These are phyloP conservation scores for Venustampulla echinocandica DNA, from an alignment of 495 filamentous ascomycete species.

Conservation along the genomic window DNA sequence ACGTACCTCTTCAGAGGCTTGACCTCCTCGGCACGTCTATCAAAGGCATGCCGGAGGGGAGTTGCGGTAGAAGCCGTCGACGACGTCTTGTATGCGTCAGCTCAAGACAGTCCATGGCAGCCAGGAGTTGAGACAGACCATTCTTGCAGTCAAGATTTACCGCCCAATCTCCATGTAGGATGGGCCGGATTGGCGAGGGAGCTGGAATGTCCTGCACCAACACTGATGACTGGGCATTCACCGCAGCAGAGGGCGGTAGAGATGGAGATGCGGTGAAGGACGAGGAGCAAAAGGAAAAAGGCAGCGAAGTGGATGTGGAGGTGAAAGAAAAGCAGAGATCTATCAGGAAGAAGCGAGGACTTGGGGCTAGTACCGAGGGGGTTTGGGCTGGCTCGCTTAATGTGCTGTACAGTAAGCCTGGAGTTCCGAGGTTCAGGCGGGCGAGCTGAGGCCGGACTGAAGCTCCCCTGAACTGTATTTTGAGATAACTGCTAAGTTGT, in stretches of 20 bases:
- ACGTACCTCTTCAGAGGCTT: constrained; percentile 86
- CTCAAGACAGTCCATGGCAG: neutral
- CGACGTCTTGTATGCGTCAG: constrained; percentile 16
- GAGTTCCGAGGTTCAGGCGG: neutral
- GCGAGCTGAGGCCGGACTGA: no score
- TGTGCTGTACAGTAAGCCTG: no score
- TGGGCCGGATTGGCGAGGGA: neutral
- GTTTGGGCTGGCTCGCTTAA: no score
- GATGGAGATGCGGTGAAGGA: constrained; percentile 1
- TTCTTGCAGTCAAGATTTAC: constrained; percentile 12
- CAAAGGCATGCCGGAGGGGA: constrained; percentile 42
- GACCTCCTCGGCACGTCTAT: constrained; percentile 73
- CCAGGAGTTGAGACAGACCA: constrained; percentile 13
- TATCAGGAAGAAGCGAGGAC: no score
- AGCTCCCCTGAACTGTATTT: neutral
- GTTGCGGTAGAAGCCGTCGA: constrained; percentile 25
- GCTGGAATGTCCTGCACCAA: constrained; percentile 22
- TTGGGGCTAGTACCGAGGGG: no score
- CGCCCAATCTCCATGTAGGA: constrained; percentile 18
- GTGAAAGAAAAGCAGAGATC: no score
- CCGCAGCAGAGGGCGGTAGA: neutral
- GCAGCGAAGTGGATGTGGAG: no score
- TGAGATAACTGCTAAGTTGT: no score
- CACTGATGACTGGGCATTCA: neutral
- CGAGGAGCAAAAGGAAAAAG: constrained; percentile 2